Conservation (phyloP, 2,329 filamentous ascomycete genomes). For the Colletotrichum sp. region DNA sequence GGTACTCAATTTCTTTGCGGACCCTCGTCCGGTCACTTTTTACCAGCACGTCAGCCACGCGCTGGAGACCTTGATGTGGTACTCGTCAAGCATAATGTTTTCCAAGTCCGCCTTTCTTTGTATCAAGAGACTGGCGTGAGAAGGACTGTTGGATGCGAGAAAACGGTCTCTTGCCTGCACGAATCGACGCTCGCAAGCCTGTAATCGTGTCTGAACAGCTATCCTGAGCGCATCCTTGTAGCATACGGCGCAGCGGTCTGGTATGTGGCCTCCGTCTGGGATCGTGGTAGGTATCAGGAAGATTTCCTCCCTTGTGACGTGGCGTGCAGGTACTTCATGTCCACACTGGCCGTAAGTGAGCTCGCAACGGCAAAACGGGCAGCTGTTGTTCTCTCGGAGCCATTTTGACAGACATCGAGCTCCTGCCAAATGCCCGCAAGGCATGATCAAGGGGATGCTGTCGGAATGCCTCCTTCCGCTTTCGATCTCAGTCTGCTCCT, state of each 20-base stretch:
- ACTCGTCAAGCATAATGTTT: not conserved
- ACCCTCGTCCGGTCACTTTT: not conserved
- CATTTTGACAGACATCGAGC: conserved; percentile 31
- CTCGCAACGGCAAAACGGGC: conserved; percentile 37
- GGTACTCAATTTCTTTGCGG: not conserved
- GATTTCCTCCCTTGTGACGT: conserved; percentile 33
- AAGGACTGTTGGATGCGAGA: not conserved
- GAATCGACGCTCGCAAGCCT: not conserved
- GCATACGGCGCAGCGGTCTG: conserved; percentile 25
- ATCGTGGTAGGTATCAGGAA: conserved; percentile 36
- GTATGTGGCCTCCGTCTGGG: conserved; percentile 32
- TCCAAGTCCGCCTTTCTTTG: conserved; percentile 8
- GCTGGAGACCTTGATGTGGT: not conserved
- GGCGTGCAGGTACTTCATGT: conserved; percentile 29
- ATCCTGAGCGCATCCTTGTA: not conserved
- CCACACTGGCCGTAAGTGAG: conserved; percentile 32
- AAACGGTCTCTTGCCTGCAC: not conserved
- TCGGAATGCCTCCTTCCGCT: not conserved
- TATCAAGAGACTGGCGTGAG: not conserved
- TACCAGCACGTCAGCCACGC: not conserved
- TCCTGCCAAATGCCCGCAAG: conserved; percentile 40
- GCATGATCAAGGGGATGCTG: conserved; percentile 30
- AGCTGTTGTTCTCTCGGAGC: conserved; percentile 27
- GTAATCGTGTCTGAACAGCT: not conserved
- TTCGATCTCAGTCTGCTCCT: not conserved